Conservation (phyloP, 1,139 yeast genomes). For the Diutina sp. region DNA sequence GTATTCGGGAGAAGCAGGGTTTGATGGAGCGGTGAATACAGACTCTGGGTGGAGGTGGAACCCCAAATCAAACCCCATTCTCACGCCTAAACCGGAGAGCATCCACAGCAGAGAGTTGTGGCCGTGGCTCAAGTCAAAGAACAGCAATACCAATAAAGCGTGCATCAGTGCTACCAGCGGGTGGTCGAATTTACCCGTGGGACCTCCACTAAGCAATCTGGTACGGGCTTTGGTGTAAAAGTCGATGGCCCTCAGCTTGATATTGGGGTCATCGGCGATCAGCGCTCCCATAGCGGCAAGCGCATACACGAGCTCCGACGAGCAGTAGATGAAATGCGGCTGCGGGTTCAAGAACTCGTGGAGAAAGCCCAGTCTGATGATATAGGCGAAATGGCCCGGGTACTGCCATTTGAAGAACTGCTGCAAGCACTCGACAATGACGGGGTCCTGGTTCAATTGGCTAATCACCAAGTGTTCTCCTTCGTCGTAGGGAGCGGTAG, state of each 20-base stretch:
- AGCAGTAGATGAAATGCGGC: constrained; percentile 6
- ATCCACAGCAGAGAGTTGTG: constrained; percentile 9
- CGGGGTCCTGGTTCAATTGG: neutral
- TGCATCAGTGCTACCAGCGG: constrained; percentile 8
- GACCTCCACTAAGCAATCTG: constrained; percentile 3
- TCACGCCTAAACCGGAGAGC: constrained; percentile 8
- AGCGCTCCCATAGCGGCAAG: constrained; percentile 9
- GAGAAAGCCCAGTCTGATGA: constrained; percentile 8
- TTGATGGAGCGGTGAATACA: constrained; percentile 5
- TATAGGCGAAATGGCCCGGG: constrained; percentile 8
- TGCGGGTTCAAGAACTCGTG: constrained; percentile 6
- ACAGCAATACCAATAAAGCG: constrained; percentile 7
- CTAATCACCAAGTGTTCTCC: neutral
- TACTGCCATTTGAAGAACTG: constrained; percentile 7
- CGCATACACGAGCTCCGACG: constrained; percentile 8
- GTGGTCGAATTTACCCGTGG: constrained; percentile 5
- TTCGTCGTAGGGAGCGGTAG: neutral
- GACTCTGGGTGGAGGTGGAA: constrained; percentile 8
- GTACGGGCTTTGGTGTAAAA: constrained; percentile 7
- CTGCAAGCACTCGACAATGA: neutral
- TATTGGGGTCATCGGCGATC: constrained; percentile 4
- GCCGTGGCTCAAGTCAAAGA: constrained; percentile 9
- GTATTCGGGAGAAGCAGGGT: constrained; percentile 2
- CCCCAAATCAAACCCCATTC: constrained; percentile 9
- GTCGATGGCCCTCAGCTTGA: constrained; percentile 5